phyloP scores from a whole-genome alignment of 2,329 filamentous ascomycete species.

The Aureobasidium melanogenum region DNA sequence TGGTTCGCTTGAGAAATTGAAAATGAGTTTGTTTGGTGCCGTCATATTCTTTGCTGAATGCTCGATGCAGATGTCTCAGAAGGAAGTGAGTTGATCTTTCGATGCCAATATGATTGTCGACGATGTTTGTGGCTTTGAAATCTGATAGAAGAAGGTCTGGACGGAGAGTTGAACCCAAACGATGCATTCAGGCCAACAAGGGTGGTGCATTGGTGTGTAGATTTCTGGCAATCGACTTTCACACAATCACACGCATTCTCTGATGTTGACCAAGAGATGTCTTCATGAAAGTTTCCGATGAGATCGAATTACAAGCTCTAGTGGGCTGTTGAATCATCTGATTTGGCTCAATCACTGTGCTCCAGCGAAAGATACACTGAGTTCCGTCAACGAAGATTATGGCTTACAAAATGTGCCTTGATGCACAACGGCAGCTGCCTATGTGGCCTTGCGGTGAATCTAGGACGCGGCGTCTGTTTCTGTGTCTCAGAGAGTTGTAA shows the following conservation, averaged over 20 bases:
- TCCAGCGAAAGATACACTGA: not conserved
- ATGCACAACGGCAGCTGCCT: not conserved
- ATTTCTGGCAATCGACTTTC: not conserved
- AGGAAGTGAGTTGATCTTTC: too few relatives aligned
- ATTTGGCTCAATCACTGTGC: not conserved
- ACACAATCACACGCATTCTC: not conserved
- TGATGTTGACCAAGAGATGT: not conserved
- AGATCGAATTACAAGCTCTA: not conserved
- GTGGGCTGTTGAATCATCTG: not conserved
- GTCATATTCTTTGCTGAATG: not conserved
- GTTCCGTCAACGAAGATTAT: not conserved
- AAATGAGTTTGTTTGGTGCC: not conserved
- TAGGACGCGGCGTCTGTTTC: not conserved
- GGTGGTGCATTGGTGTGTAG: not conserved
- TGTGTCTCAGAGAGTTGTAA: not conserved
- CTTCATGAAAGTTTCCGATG: not conserved
- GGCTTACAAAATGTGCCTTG: not conserved
- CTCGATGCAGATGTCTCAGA: not conserved
- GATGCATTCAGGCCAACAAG: not conserved
- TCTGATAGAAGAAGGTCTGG: not conserved
- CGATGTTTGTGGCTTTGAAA: not conserved
- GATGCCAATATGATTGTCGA: not conserved
- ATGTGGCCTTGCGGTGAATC: not conserved
- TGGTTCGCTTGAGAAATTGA: not conserved
- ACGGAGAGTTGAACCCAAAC: not conserved